phyloP scores from a whole-genome alignment of 2,329 filamentous ascomycete genomes.

The Colletotrichum higginsianum region DNA sequence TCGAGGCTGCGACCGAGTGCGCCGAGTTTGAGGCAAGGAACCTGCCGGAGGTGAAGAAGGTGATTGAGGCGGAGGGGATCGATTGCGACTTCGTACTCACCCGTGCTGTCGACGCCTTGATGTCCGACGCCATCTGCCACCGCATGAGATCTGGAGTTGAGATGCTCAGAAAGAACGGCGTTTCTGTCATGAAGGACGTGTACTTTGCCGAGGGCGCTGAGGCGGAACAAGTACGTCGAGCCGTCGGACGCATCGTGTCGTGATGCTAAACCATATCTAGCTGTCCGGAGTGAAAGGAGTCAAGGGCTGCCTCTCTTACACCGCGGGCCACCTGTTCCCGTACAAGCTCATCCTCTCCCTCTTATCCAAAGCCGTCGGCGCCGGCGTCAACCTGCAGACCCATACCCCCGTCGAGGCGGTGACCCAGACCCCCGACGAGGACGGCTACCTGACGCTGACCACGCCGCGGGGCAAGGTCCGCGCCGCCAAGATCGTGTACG shows the following conservation, averaged over 20 bases:
- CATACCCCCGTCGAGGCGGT: slow-evolving; percentile 27
- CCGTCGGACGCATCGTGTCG: slow-evolving; percentile 47
- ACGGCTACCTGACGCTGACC: slow-evolving; percentile 26
- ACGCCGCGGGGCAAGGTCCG: slow-evolving; percentile 45
- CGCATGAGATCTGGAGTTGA: slow-evolving; percentile 50
- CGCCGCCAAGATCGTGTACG: slow-evolving; percentile 45
- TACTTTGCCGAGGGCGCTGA: slow-evolving; percentile 47
- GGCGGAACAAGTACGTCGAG: slow-evolving; percentile 48
- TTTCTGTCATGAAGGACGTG: slow-evolving; percentile 49
- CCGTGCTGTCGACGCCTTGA: slow-evolving; percentile 56
- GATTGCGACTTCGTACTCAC: slow-evolving; percentile 62
- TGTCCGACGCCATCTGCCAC: slow-evolving; percentile 46
- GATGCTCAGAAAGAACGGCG: slow-evolving; percentile 48
- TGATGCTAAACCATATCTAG: slow-evolving; percentile 55
- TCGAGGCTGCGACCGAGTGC: slow-evolving; percentile 51
- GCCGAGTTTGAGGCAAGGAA: slow-evolving; percentile 62
- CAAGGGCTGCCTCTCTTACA: slow-evolving; percentile 57
- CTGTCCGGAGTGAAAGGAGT: slow-evolving; percentile 58
- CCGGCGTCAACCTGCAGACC: slow-evolving; percentile 49
- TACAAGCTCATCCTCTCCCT: slow-evolving; percentile 52
- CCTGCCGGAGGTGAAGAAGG: slow-evolving; percentile 55
- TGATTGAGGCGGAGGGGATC: slow-evolving; percentile 55
- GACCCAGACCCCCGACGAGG: slow-evolving; percentile 13
- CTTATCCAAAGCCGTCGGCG: slow-evolving; percentile 43
- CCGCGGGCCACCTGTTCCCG: slow-evolving; percentile 36